Base-by-base conservation (phyloP, 2,329 filamentous ascomycete genomes). In the Colletotrichum caudatum region DNA sequence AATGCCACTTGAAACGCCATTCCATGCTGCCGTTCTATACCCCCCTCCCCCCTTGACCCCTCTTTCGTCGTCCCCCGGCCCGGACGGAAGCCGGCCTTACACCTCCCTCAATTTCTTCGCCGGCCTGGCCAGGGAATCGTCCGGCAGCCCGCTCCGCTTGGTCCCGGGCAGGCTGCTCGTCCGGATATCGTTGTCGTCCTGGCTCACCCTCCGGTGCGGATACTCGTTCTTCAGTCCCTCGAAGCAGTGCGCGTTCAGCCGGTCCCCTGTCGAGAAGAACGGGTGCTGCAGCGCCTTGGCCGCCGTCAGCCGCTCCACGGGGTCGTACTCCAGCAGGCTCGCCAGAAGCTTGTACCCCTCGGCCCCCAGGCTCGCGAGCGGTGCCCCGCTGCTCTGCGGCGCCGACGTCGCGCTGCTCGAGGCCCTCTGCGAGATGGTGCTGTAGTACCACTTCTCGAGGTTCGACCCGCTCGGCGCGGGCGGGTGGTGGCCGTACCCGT, bases 161-260 rank as follows among this genome's bases (percentile, higher is more conserved):
- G 95, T 97, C 0, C 95, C 96, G 0, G 95, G 94, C 46, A 98
- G 81, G 80, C 94, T 97, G 54, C 92, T 91, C 0, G 93, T 95
- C n/a, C 94, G 87, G 68, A 98, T 98, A 81, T 98, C 96, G 76
- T 97, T 97, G 79, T 98, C 94, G 78, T 99, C 96, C 77, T 97
- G 92, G 76, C 93, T 97, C 51, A 99, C 95, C 60, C 95, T 89
- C 9, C 96, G 88, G 78, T 94, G 91, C 0, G 96, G 96, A 80
- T 99, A 99, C 77, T 96, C 94, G 74, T 90, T 90, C 81, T 94
- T 94, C 64, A 94, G 87, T 0, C 95, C 94, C 77, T 97, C 94
- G 76, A 99, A 99, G 78, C 94, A 98, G 78, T 97, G 96, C 50
- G 90, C 87, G 51, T 88, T 92, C 23, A 96, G 89, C 72, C 90